Percentiles rank a stretch among this genome's conserved stretches.
phyloP scores from a whole-genome alignment of 2,329 filamentous ascomycete genomes.

The Sarocladium kiliense region DNA sequence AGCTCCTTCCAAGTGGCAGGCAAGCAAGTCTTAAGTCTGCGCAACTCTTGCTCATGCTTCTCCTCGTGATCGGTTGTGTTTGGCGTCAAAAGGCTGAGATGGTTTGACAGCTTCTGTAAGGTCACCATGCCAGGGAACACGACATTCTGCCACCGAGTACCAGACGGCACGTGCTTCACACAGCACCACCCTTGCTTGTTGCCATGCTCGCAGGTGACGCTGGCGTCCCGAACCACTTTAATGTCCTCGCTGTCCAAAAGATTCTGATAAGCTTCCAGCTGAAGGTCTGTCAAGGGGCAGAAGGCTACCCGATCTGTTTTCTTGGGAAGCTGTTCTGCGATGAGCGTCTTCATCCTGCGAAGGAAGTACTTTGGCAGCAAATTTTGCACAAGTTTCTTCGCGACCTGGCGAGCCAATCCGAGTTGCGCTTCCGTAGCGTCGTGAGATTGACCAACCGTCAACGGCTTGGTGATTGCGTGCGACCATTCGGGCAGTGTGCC shows the following conservation, averaged over 20 bases:
- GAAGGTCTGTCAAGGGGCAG: conserved; percentile 79
- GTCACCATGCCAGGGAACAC: conserved; percentile 83
- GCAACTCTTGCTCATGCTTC: conserved; percentile 73
- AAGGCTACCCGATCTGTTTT: conserved; percentile 95
- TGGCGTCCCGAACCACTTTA: conserved; percentile 60
- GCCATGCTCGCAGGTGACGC: conserved; percentile 62
- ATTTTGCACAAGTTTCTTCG: conserved; percentile 78
- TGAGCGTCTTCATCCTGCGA: conserved; percentile 86
- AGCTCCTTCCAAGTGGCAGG: conserved; percentile 71
- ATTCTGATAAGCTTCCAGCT: conserved; percentile 76
- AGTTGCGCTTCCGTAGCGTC: conserved; percentile 82
- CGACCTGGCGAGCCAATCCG: conserved; percentile 73
- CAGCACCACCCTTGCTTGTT: conserved; percentile 78
- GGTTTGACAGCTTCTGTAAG: conserved; percentile 85
- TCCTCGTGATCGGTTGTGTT: conserved; percentile 55
- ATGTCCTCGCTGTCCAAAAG: conserved; percentile 68
- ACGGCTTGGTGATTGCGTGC: conserved; percentile 67
- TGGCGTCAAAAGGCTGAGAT: conserved; percentile 84
- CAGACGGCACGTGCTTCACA: conserved; percentile 51
- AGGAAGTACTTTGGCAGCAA: conserved; percentile 87
- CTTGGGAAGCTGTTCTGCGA: conserved; percentile 87
- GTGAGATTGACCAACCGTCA: conserved; percentile 86
- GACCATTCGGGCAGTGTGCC: conserved; percentile 69
- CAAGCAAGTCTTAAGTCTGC: conserved; percentile 67
- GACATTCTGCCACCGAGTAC: conserved; percentile 61